Base-by-base conservation (phyloP, 495 filamentous ascomycete genomes). In the Penicillium macrosclerotiorum region DNA sequence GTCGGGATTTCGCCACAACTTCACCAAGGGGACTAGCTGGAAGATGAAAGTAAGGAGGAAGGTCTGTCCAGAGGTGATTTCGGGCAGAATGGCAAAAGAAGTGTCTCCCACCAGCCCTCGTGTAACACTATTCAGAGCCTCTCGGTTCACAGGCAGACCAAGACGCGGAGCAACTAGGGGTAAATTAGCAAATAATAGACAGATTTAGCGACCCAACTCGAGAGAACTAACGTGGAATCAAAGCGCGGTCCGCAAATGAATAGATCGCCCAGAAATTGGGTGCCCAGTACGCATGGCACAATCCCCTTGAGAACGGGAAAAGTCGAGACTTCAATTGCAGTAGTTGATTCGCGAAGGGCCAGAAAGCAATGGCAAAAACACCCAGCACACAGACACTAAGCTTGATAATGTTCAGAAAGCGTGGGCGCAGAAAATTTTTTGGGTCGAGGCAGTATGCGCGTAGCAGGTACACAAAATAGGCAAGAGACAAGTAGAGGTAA, bases 211-310 rank as follows among this genome's bases (percentile, higher is more conserved):
- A n/a, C n/a, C n/a, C n/a, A n/a, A n/a, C n/a, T n/a, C n/a, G n/a
- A n/a, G 0, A 17, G 14, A 42, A 70, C 81, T 57, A 69, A 93
- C 89, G 62, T 64, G 77, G 79, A 52, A 98, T 95, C 49, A 97
- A 60, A 22, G 86, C 68, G 37, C 93, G 76, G 54, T 98, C 93
- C 0, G 78, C 64, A 55, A 98, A 95, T 0, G 93, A 96, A 63
- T 98, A 98, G 71, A 98, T 79, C 0, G 93, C 90, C 93, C 93
- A 98, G 8, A 96, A 73, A 54, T 98, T 98, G 1, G 93, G 91
- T 2, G 93, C 93, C 93, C 93, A 98, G 64, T 98, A 98, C 0
- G 93, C 93, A 71, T 98, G 93, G 60, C 90, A 96, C 23, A 98
- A 66, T 0, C 93, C 93, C 40, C 93, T 72, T 1, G 90, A 92